A percentile compares a stretch with the other conserved stretches of the same genome.
Conservation (phyloP, 441 rosid species). For the Euphorbia schlechtendalii region DNA sequence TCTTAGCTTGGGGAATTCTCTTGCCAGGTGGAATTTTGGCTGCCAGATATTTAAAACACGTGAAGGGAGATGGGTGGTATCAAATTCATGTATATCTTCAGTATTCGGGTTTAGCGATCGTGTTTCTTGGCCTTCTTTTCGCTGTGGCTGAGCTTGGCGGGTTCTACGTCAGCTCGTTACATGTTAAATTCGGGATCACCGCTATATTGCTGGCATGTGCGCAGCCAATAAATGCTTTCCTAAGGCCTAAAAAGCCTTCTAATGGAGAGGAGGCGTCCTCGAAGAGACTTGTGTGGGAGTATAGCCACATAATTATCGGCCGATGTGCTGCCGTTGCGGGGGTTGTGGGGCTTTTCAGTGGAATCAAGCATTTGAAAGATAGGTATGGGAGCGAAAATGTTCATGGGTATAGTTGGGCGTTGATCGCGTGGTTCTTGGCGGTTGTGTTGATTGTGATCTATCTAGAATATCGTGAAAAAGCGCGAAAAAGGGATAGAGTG, state of each 20-base stretch:
- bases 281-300: slow-evolving; percentile 75
- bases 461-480: slow-evolving; percentile 61
- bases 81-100: slow-evolving; percentile 86
- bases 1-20: slow-evolving; percentile 97
- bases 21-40: slow-evolving; percentile 89
- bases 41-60: slow-evolving; percentile 84
- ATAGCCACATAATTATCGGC: slow-evolving; percentile 58
- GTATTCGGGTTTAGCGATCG: slow-evolving; percentile 80
- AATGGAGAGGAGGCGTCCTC: slow-evolving; percentile 49
- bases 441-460: slow-evolving; percentile 44
- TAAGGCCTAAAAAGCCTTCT: slow-evolving; percentile 64
- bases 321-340: slow-evolving; percentile 61
- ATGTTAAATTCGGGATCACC: slow-evolving; percentile 73
- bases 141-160: slow-evolving; percentile 95
- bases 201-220: slow-evolving; percentile 68
- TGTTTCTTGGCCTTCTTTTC: slow-evolving; percentile 79
- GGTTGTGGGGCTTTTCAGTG: slow-evolving; percentile 61
- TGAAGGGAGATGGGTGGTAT: slow-evolving; percentile 95
- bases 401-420: slow-evolving; percentile 64
- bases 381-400: slow-evolving; percentile 72
- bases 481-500: slow-evolving; percentile 40
- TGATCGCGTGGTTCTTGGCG: slow-evolving; percentile 58
- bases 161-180: slow-evolving; percentile 56
- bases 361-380: slow-evolving; percentile 85
- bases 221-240: slow-evolving; percentile 78